Base-by-base conservation (phyloP, 768 basidiomycete species). In the Psilocybe azurescens region DNA sequence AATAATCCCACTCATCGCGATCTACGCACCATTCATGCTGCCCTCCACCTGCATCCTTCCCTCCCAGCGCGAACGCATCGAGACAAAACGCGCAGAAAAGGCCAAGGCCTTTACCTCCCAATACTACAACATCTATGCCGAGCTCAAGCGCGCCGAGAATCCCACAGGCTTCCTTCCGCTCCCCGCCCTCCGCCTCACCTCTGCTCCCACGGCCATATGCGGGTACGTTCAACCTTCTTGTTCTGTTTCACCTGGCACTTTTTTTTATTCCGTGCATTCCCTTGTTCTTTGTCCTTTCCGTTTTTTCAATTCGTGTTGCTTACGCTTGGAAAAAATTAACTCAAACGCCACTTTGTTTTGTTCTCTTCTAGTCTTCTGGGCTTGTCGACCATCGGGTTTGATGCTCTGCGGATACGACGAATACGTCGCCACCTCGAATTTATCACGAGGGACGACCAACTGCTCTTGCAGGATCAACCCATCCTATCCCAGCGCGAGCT, bases 31-130 rank as follows among this genome's bases (percentile, higher is more conserved):
- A 1, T 86, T 84, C 70, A 83, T 93, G 78, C 85, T 95, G 29
- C 94, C 94, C 0, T 94, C 93, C 2, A 95, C 94, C 0, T 94
- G 93, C 70, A 82, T 95, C 58, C 83, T 95, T 5, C 91, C 94
- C 1, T 88, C 90, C 11, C 94, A 95, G 76, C 86, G 82, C 39
- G 79, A 70, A 72, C 89, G 78, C 77, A 94, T 77, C 79, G 89
- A 76, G 70, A 79, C 72, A 64, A 81, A 72, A 80, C 86, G 77
- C 73, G 81, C 69, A 66, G 82, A 74, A 70, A 85, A 87, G 67
- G 79, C 84, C 13, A 68, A 76, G 5, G 76, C 74, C 28, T 72
- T 79, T 60, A 68, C 80, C 1, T 58, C 73, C 11, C 66, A 71
- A n/a, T 75, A 84, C 60, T 75, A 75, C 20, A 58, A 65, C 9